Base-by-base conservation (phyloP, 2,329 filamentous ascomycete species). In the Colletotrichum scovillei region DNA sequence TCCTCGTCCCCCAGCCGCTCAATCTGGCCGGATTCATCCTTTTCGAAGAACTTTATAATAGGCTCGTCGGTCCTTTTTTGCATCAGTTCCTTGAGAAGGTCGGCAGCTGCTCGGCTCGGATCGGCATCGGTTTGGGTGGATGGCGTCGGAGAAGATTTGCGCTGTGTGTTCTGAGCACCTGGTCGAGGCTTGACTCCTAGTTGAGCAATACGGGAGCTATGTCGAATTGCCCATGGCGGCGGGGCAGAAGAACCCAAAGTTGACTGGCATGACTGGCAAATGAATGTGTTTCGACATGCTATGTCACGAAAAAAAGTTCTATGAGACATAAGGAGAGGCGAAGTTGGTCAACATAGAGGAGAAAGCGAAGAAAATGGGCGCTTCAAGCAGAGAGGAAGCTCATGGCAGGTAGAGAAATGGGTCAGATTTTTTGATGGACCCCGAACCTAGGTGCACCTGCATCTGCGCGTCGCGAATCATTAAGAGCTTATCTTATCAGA, bases 21-120 rank as follows among this genome's bases (percentile, higher is more conserved):
- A 14, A 86, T 76, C 8, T 77, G 76, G 35, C 84, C 84, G 38
- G 79, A 75, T 3, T 81, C 80, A 16, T 82, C 82, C 76, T 89
- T 84, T 67, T 90, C 86, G 73, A 88, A 90, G 76, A 84, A 88
- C 9, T 84, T 82, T 12, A 88, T 82, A 3, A 81, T 75, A 26
- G 74, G 49, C 14, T 73, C 71, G 19, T 67, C 76, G 14, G 63
- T 55, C 75, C 71, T 53, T 52, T 73, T 55, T 28, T 70, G 12
- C 65, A 68, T 63, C 16, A 75, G 55, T 9, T 78, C 75, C 38
- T 74, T 75, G 7, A 78, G 60, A 11, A 83, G 78, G 4, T 73
- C 58, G 19, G 69, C 57, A 8, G 73, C 65, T 19, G 74, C 74
- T n/a, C 35, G 35, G 7, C 32, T 60, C 16, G 28, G 24, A 28